phyloP scores from a whole-genome alignment of 306 rosid species.

The Dalbergia cochinchinensis region DNA sequence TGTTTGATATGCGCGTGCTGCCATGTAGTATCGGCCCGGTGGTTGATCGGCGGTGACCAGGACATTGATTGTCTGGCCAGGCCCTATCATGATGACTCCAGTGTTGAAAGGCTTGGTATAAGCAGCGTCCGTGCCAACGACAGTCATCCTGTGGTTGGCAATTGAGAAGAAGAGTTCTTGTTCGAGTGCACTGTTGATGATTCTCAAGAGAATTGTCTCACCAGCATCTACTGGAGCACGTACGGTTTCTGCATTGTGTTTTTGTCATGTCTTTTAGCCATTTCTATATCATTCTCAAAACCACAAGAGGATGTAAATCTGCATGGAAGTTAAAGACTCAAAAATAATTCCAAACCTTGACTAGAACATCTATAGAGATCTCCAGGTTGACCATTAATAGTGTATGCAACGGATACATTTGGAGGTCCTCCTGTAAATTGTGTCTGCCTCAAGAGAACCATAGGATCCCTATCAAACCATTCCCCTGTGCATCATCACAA shows the following conservation, averaged over 20 bases:
- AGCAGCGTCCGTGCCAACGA: constrained; percentile 79
- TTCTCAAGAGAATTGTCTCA: constrained; percentile 75
- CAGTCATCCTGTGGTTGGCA: constrained; percentile 85
- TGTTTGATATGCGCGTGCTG: constrained; percentile 73
- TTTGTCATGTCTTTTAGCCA: constrained; percentile 2
- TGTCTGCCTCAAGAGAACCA: constrained; percentile 65
- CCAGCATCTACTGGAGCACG: constrained; percentile 63
- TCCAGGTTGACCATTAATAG: constrained; percentile 93
- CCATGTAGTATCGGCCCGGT: constrained; percentile 82
- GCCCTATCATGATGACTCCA: constrained; percentile 74
- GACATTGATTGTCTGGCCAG: constrained; percentile 90
- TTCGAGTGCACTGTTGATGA: constrained; percentile 83
- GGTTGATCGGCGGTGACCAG: constrained; percentile 77
- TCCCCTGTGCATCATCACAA: constrained; percentile 68
- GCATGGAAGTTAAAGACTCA: constrained; percentile 12
- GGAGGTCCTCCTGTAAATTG: constrained; percentile 88
- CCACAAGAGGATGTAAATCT: constrained; percentile 7
- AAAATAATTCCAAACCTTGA: constrained; percentile 60
- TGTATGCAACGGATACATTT: constrained; percentile 77
- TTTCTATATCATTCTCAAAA: constrained; percentile 8
- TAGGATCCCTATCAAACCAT: constrained; percentile 87
- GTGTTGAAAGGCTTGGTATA: constrained; percentile 80
- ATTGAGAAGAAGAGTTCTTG: constrained; percentile 83
- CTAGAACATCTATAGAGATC: constrained; percentile 82
- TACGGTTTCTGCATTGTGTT: constrained; percentile 68